A percentile compares a stretch with the other conserved stretches of the same genome.
phyloP scores from a whole-genome alignment of 225 moss, liverwort and hornwort genomes.

The Takakia lepidozioides region DNA sequence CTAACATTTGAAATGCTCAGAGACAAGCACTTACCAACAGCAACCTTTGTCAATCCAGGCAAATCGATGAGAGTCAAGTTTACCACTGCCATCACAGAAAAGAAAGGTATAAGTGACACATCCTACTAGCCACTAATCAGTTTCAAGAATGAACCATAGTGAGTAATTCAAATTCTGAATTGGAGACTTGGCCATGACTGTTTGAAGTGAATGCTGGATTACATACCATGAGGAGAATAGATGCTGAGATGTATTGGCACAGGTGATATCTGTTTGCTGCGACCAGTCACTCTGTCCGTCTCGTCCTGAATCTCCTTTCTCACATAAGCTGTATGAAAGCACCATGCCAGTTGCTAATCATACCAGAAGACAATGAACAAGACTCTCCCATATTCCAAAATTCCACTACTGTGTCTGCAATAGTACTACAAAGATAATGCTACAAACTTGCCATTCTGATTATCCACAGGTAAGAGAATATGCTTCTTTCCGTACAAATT shows the following conservation, averaged over 20 bases:
- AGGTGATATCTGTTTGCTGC: slow-evolving; percentile 47
- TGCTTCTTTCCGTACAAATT: too few species aligned
- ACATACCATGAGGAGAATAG: slow-evolving; percentile 42
- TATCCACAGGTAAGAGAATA: too few species aligned
- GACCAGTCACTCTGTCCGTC: slow-evolving; percentile 47
- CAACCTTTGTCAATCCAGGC: too few species aligned
- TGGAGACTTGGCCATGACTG: too few species aligned
- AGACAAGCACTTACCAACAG: slow-evolving; percentile 73
- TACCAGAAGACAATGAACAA: too few species aligned
- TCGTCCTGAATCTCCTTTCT: slow-evolving; percentile 40
- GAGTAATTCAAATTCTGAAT: too few species aligned
- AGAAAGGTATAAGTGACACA: background rate
- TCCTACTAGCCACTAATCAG: background rate
- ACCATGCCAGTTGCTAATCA: too few species aligned
- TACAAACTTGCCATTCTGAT: too few species aligned
- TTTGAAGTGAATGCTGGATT: background rate
- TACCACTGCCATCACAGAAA: slow-evolving; percentile 44
- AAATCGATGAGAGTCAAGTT: slow-evolving; percentile 87
- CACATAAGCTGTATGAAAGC: slow-evolving; percentile 36
- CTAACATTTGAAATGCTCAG: too few species aligned
- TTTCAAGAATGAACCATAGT: background rate
- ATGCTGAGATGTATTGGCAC: slow-evolving; percentile 51
- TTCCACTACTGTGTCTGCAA: too few species aligned
- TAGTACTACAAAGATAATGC: too few species aligned
- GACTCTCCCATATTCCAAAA: too few species aligned